phyloP scores from a whole-genome alignment of 2,329 filamentous ascomycete genomes.

The Pleurostoma richardsiae region DNA sequence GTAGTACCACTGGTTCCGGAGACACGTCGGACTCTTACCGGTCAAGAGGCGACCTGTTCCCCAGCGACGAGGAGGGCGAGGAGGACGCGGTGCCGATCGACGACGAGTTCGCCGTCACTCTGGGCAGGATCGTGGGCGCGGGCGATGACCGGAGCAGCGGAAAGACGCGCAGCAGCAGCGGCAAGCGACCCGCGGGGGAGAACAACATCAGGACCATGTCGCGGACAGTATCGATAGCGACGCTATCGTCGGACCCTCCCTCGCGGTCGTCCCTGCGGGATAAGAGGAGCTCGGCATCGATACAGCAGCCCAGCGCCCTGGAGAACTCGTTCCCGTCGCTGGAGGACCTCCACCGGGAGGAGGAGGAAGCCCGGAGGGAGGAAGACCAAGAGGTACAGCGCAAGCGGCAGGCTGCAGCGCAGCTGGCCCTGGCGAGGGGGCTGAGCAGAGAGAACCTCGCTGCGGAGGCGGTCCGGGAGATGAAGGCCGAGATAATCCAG shows the following conservation, averaged over 20 bases:
- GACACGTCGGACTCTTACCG: conserved; percentile 82
- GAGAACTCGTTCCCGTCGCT: conserved; percentile 37
- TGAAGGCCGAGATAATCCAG: conserved; percentile 21
- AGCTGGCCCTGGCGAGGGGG: conserved; percentile 45
- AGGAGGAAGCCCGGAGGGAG: conserved; percentile 42
- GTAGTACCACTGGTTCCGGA: conserved; percentile 73
- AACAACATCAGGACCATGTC: conserved; percentile 24
- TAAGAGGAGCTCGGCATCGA: conserved; percentile 15
- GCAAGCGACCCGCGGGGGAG: conserved; percentile 40
- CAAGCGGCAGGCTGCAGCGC: conserved; percentile 46
- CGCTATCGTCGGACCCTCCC: conserved; percentile 37
- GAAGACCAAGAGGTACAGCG: conserved; percentile 49
- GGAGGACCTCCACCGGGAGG: conserved; percentile 48
- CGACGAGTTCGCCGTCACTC: conserved; percentile 82
- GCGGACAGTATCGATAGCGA: conserved; percentile 55
- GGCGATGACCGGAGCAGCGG: conserved; percentile 69
- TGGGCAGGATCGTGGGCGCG: conserved; percentile 72
- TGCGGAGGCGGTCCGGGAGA: conserved; percentile 26
- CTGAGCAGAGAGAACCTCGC: conserved; percentile 29
- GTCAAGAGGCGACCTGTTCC: conserved; percentile 85
- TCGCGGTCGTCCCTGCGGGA: conserved; percentile 18
- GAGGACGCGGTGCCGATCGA: conserved; percentile 91
- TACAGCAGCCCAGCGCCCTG: conserved; percentile 22
- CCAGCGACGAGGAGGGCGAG: conserved; percentile 78
- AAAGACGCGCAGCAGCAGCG: conserved; percentile 56